Evolutionary conservation across 805 yeast genomes (phyloP).

Genomic region (Candida suzukii): DNA sequence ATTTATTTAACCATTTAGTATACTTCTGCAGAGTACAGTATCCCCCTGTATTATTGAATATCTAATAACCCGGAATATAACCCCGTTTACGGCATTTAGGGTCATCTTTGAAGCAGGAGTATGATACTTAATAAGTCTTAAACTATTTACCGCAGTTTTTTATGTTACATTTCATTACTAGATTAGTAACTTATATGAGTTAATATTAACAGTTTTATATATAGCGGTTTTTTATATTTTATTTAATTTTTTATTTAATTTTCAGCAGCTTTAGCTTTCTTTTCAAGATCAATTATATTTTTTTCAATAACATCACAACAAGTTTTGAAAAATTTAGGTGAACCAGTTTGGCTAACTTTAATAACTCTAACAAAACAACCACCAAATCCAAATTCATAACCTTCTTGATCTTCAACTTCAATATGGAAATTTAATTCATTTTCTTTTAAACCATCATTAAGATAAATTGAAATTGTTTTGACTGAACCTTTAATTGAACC

Average conservation of each 20-base stretch:
- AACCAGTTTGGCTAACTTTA: conserved; percentile 12
- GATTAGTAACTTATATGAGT: too few species aligned
- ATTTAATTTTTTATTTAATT: not conserved
- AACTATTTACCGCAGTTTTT: too few species aligned
- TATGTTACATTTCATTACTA: too few species aligned
- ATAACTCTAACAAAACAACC: conserved; percentile 22
- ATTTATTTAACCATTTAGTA: too few species aligned
- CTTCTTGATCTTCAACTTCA: conserved; percentile 20
- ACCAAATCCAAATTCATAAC: conserved; percentile 24
- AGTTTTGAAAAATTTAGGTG: conserved; percentile 9
- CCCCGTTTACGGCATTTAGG: too few species aligned
- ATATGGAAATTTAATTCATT: conserved; percentile 10
- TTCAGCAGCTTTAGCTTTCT: not conserved
- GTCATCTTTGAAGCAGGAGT: too few species aligned
- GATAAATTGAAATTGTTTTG: not conserved
- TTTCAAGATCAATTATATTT: conserved; percentile 5
- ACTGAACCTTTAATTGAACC: not conserved
- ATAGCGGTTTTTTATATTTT: too few species aligned
- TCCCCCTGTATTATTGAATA: too few species aligned
- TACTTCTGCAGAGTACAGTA: too few species aligned
- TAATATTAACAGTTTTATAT: too few species aligned
- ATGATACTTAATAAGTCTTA: too few species aligned
- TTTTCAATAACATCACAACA: conserved; percentile 15
- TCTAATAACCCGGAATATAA: too few species aligned
- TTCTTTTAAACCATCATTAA: conserved; percentile 4